A percentile compares a stretch with the other conserved stretches of the same genome.
Evolutionary conservation across 345 rosid genomes (phyloP).

Genomic region (Populus davidiana): DNA sequence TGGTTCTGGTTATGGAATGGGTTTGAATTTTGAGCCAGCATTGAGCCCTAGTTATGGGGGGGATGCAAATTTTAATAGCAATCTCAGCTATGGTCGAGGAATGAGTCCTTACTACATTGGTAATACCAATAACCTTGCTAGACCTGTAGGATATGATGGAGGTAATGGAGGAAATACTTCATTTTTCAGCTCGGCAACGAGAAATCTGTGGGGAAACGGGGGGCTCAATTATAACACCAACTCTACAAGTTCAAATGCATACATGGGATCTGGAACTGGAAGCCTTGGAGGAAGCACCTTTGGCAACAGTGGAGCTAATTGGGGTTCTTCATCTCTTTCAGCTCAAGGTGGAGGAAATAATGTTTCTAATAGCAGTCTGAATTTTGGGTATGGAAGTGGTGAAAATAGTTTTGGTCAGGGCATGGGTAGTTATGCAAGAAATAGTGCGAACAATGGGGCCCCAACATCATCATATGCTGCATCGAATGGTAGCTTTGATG

Average conservation of each 20-base stretch:
- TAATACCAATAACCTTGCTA: slow-evolving; percentile 50
- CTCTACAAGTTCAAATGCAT: slow-evolving; percentile 42
- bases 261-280: slow-evolving; percentile 51
- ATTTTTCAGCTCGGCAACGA: slow-evolving; percentile 60
- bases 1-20: slow-evolving; percentile 59
- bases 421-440: slow-evolving; percentile 51
- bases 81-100: slow-evolving; percentile 58
- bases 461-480: slow-evolving; percentile 46
- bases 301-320: slow-evolving; percentile 43
- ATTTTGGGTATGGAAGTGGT: slow-evolving; percentile 55
- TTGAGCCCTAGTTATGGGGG: slow-evolving; percentile 49
- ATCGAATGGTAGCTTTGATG: slow-evolving; percentile 46
- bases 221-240: slow-evolving; percentile 43
- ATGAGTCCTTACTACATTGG: slow-evolving; percentile 61
- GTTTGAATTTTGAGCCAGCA: slow-evolving; percentile 60
- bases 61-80: slow-evolving; percentile 46
- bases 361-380: slow-evolving; percentile 37
- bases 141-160: slow-evolving; percentile 56
- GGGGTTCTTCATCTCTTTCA: slow-evolving; percentile 52
- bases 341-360: slow-evolving; percentile 52
- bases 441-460: slow-evolving; percentile 38
- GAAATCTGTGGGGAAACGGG: slow-evolving; percentile 74
- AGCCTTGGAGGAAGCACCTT: slow-evolving; percentile 46
- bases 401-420: slow-evolving; percentile 49
- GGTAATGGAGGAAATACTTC: slow-evolving; percentile 67